Base-by-base conservation (phyloP, 805 yeast species). In the Brettanomyces bruxellensis region DNA sequence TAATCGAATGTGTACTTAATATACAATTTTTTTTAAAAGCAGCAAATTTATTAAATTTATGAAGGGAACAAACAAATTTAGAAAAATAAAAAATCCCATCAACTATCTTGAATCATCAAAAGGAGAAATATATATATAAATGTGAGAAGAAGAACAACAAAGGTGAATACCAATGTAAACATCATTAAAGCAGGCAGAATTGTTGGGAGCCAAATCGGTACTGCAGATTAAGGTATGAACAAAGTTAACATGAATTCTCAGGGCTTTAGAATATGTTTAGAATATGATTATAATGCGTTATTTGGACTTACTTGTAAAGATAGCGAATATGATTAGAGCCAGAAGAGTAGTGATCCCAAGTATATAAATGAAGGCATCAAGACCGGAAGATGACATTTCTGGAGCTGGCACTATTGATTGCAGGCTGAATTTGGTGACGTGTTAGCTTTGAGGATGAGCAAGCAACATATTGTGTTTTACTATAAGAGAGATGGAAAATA, bases 191-290 rank as follows among this genome's bases (percentile, higher is more conserved):
- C 5, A 8, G 48, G 48, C 5, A 48, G 42, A 4, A 43, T 12
- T 4, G 41, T n/a, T 9, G 50, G 46, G n/a, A 35, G 32, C 14
- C 40, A 23, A 13, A 44, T 25, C 2, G 47, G 49, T 13, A 44
- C 49, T 44, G 30, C 23, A 13, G 12, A 5, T 34, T 24, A 6
- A 18, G n/a, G 36, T 22, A 25, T 34, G 23, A 25, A 30, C 22
- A 11, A 24, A 1, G 42, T 13, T n/a, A 40, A 25, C 13, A 22
- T 38, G 7, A 9, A 28, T 9, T 9, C 11, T 6, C 11, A 28
- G 11, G 32, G 32, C 32, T 18, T 18, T 2, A 28, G 7, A 28
- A 28, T 7, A 28, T 28, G 32, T 9, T 28, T 6, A 9, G 7
- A 9, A 7, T 28, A 28, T 28, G 11, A 7, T 7, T 28, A 28